phyloP scores from a whole-genome alignment of 352 stramenopile species.

The Pythium aristosporum region DNA sequence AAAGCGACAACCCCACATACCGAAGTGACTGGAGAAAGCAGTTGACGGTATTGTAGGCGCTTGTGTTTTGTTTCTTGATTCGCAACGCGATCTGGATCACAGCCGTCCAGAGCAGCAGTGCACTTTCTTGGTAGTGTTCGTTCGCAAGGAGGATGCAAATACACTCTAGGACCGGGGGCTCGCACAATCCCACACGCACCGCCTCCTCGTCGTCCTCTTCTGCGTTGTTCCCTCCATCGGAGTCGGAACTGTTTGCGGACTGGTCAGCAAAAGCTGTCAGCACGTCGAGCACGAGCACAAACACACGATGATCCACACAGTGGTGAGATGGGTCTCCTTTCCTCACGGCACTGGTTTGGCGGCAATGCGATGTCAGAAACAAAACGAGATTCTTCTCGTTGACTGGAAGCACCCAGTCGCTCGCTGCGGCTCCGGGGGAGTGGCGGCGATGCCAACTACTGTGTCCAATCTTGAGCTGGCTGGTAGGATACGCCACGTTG shows the following conservation, averaged over 20 bases:
- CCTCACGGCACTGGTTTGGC: conserved; percentile 29
- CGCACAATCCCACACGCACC: conserved; percentile 32
- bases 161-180: conserved; percentile 41
- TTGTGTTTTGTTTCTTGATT: conserved; percentile 38
- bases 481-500: conserved; percentile 51
- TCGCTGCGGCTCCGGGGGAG: conserved; percentile 5
- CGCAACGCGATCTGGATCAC: conserved; percentile 35
- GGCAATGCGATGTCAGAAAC: conserved; percentile 54
- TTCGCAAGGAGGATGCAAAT: conserved; percentile 40
- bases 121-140: conserved; percentile 33
- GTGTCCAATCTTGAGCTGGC: conserved; percentile 31
- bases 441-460: conserved; percentile 20
- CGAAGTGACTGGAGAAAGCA: conserved; percentile 53
- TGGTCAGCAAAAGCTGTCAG: conserved; percentile 34
- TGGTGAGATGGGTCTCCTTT: conserved; percentile 12
- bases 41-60: conserved; percentile 48
- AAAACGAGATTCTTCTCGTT: conserved; percentile 39
- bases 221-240: not conserved
- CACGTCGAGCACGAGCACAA: conserved; percentile 42
- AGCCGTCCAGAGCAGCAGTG: conserved; percentile 39
- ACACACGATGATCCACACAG: conserved; percentile 32
- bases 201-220: conserved; percentile 36
- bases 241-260: not conserved
- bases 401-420: conserved; percentile 18
- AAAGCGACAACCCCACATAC: conserved; percentile 41